Evolutionary conservation across 495 filamentous ascomycete genomes (phyloP).

Genomic region (Penicillium verhagenii): DNA sequence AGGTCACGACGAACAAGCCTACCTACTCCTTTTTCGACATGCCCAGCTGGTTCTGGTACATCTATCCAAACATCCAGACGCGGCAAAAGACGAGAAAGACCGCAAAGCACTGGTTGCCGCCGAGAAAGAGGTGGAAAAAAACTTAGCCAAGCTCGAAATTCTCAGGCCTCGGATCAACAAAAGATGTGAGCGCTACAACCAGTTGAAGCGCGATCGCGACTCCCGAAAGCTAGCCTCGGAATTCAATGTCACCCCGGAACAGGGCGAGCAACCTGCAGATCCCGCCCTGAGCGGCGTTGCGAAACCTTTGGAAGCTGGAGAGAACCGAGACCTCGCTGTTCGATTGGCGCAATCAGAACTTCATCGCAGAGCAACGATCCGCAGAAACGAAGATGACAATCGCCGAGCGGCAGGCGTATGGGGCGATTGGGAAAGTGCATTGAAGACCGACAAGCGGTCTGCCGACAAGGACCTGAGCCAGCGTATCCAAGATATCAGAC

Average conservation of each 20-base stretch:
- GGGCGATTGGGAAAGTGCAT: slow-evolving; percentile 55
- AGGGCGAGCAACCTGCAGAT: slow-evolving; percentile 28
- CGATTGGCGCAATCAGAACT: slow-evolving; percentile 74
- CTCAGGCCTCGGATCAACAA: slow-evolving; percentile 67
- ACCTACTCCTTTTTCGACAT: slow-evolving; percentile 81
- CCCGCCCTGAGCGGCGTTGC: slow-evolving; percentile 40
- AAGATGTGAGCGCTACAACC: slow-evolving; percentile 59
- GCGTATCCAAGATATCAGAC: slow-evolving; percentile 46
- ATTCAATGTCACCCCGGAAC: slow-evolving; percentile 9
- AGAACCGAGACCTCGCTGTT: slow-evolving; percentile 75
- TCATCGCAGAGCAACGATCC: slow-evolving; percentile 59
- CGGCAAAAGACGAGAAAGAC: slow-evolving; percentile 44
- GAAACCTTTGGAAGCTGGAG: slow-evolving; percentile 62
- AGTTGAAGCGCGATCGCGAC: slow-evolving; percentile 51
- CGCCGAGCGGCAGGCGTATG: slow-evolving; percentile 62
- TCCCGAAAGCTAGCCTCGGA: slow-evolving; percentile 28
- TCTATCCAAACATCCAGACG: slow-evolving; percentile 59
- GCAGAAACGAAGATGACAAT: slow-evolving; percentile 49
- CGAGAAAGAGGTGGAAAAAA: slow-evolving; percentile 51
- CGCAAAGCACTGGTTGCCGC: slow-evolving; percentile 47
- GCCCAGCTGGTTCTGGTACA: slow-evolving; percentile 65
- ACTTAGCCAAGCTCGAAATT: slow-evolving; percentile 58
- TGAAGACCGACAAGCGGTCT: slow-evolving; percentile 29
- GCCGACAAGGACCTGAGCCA: slow-evolving; percentile 42
- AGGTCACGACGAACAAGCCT: slow-evolving; percentile 81